Base-by-base conservation (phyloP, 78 protist species). In the Dictyostelium capitatum region DNA sequence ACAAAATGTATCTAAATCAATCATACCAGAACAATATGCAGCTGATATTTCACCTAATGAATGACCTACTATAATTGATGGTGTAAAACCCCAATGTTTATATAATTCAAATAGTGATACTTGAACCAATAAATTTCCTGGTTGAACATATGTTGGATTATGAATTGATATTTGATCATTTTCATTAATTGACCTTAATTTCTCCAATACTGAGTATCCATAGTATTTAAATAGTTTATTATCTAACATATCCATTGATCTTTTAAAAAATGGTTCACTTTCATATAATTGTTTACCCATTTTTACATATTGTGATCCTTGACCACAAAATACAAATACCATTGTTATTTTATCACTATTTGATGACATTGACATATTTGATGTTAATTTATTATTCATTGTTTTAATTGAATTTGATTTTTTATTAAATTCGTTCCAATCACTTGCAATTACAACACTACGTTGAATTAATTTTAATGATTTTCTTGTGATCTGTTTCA, bases 251-350 rank as follows among this genome's bases (percentile, higher is more conserved):
- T 89, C 85, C 6, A 79, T 54, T 14, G 57, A 20, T 0, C 51
- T 9, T 41, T 25, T 48, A 47, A 59, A 89, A 0, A 79, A 6
- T 28, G 94, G 80, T 41, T 77, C 77, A 20, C 12, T 57, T 17
- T 65, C 4, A 43, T 89, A 80, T 14, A 91, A 32, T 20, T 81
- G 6, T 46, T 15, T 10, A 19, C 80, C 95, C 95, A 91, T 91
- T 64, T 19, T 50, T 20, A 41, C 72, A 89, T 89, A 91, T 83
- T 91, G 95, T n/a, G 95, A 73, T 11, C 95, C 95, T 77, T 91
- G 95, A 23, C 95, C 95, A 75, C 81, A 72, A 54, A 72, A 91
- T 64, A 91, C 95, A 59, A 82, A 72, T 14, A 82, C 65, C n/a
- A 48, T 47, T 11, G 15, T 23, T 53, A 83, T 43, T 7, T 51